These are phyloP conservation scores for Pseudozyma thailandica DNA, from an alignment of 1,284 basidiomycete species.

Conservation along the genomic window DNA sequence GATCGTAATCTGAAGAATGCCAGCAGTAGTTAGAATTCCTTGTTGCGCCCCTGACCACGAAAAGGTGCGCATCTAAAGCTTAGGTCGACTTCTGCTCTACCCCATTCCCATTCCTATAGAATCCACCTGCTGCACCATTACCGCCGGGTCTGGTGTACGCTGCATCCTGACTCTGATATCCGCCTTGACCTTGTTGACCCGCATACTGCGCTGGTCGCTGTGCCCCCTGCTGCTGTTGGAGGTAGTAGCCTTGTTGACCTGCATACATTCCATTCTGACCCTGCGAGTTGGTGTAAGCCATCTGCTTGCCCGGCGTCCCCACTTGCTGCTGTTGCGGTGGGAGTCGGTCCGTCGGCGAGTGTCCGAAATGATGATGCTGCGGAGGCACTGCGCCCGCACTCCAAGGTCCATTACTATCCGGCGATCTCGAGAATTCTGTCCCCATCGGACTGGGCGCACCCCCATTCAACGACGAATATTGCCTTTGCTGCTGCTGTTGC, in stretches of 20 bases:
- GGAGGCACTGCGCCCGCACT: constrained; percentile 21
- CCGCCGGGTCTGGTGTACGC: constrained; percentile 6
- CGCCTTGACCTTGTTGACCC: background rate
- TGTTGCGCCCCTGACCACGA: background rate
- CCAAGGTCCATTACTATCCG: constrained; percentile 34
- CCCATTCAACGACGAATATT: constrained; percentile 9
- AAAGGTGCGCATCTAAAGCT: background rate
- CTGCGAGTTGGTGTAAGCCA: background rate
- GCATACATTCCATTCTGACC: constrained; percentile 1
- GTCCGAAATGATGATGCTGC: constrained; percentile 8
- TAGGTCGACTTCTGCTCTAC: constrained; percentile 27
- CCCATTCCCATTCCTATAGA: constrained; percentile 26
- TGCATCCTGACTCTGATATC: background rate
- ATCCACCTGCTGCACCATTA: constrained; percentile 2
- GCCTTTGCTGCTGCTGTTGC: constrained; percentile 19
- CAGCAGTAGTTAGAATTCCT: too few relatives aligned
- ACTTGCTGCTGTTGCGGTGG: constrained; percentile 9
- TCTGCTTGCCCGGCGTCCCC: constrained; percentile 30
- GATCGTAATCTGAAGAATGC: too few relatives aligned
- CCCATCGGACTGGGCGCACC: constrained; percentile 9
- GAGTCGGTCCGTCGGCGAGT: constrained; percentile 19
- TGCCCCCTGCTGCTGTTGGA: constrained; percentile 5
- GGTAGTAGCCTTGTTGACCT: background rate
- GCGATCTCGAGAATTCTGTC: constrained; percentile 38
- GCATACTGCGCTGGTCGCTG: background rate